These are phyloP conservation scores for Trypanosoma mega DNA, from an alignment of 208 protist genomes.

Conservation along the genomic window DNA sequence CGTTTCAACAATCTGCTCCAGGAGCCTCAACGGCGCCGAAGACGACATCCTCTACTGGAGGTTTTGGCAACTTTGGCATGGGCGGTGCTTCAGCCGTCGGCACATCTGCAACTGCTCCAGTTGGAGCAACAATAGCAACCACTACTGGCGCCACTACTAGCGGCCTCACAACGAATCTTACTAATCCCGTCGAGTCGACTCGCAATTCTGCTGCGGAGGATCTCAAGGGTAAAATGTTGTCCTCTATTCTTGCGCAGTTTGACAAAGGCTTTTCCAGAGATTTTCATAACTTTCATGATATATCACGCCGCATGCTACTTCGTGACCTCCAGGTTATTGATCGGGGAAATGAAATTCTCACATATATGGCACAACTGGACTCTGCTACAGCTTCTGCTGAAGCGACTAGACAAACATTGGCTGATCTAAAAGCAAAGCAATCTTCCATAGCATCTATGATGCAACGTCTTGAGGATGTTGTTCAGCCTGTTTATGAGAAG, in stretches of 20 bases:
- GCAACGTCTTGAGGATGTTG: conserved; percentile 61
- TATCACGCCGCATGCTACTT: conserved; percentile 54
- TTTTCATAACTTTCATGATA: conserved; percentile 48
- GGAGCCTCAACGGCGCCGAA: background rate
- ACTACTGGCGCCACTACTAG: conserved; percentile 1
- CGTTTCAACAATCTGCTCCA: background rate
- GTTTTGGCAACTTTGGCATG: no score
- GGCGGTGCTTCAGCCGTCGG: no score
- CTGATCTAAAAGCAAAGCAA: conserved; percentile 57
- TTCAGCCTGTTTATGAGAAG: conserved; percentile 54
- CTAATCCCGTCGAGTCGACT: background rate
- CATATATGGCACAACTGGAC: conserved; percentile 45
- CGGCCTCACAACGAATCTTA: background rate
- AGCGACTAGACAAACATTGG: conserved; percentile 37
- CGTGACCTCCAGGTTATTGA: conserved; percentile 71
- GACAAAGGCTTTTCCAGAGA: conserved; percentile 48
- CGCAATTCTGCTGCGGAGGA: conserved; percentile 37
- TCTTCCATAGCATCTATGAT: conserved; percentile 42
- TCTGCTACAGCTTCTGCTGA: conserved; percentile 50
- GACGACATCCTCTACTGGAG: background rate
- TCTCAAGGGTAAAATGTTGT: conserved; percentile 53
- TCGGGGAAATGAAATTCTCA: conserved; percentile 50
- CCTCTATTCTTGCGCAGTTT: conserved; percentile 46
- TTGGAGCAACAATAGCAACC: background rate
- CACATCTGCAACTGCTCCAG: background rate